Evolutionary conservation across 495 filamentous ascomycete species (phyloP).

Genomic region (Endocarpon pusillum): DNA sequence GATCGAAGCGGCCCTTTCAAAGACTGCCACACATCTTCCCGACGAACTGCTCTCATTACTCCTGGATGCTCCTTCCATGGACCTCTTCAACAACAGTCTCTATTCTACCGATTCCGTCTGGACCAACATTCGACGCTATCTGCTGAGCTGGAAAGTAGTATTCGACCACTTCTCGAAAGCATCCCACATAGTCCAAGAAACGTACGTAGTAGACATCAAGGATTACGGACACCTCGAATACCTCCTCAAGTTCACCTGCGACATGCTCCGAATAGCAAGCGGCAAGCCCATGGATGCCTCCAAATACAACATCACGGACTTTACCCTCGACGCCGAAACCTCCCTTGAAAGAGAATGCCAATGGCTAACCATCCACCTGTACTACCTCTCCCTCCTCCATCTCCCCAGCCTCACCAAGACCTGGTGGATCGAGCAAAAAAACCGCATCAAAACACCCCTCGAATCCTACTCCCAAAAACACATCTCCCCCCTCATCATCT

Average conservation of each 20-base stretch:
- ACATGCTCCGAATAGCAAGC: slow-evolving; percentile 58
- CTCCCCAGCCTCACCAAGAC: slow-evolving; percentile 59
- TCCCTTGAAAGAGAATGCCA: slow-evolving; percentile 49
- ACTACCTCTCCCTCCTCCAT: slow-evolving; percentile 61
- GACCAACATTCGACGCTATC: slow-evolving; percentile 46
- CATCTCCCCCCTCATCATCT: slow-evolving; percentile 69
- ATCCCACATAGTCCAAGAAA: slow-evolving; percentile 61
- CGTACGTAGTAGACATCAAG: slow-evolving; percentile 63
- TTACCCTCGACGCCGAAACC: slow-evolving; percentile 41
- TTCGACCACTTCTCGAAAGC: slow-evolving; percentile 74
- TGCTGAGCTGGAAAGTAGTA: slow-evolving; percentile 81
- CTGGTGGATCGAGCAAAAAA: slow-evolving; percentile 71
- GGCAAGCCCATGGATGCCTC: slow-evolving; percentile 53
- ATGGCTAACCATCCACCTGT: slow-evolving; percentile 73
- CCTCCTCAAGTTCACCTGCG: slow-evolving; percentile 61
- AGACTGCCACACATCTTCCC: slow-evolving; percentile 45
- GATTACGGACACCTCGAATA: slow-evolving; percentile 49
- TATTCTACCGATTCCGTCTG: slow-evolving; percentile 24
- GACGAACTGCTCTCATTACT: slow-evolving; percentile 56
- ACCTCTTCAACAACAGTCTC: slow-evolving; percentile 29
- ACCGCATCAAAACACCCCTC: slow-evolving; percentile 57
- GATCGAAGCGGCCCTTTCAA: slow-evolving; percentile 62
- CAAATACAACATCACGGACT: slow-evolving; percentile 49
- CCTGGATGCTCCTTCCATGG: slow-evolving; percentile 27
- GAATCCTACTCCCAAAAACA: slow-evolving; percentile 65